phyloP scores from a whole-genome alignment of 2,329 filamentous ascomycete species.

The Sordariomycetes sp. region DNA sequence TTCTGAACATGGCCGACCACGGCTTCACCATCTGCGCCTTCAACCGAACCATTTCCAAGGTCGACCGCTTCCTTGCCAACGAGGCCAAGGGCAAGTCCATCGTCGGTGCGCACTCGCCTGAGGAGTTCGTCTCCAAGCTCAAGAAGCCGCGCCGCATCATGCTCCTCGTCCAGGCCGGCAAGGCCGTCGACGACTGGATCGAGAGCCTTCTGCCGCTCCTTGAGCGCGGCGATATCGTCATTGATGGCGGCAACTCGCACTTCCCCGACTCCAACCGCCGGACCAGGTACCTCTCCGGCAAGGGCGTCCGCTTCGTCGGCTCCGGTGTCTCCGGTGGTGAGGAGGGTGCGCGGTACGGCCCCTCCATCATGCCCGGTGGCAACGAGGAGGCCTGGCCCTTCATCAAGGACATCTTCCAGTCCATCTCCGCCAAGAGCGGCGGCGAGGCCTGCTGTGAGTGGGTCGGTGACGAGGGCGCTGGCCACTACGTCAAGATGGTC shows the following conservation, averaged over 20 bases:
- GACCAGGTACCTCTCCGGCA: slow-evolving; percentile 72
- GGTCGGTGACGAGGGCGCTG: slow-evolving; percentile 98
- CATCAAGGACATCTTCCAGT: slow-evolving; percentile 99
- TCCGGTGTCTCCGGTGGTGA: slow-evolving; percentile 98
- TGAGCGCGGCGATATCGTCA: slow-evolving; percentile 90
- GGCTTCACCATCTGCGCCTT: slow-evolving; percentile 96
- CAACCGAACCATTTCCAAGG: slow-evolving; percentile 98
- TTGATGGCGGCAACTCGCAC: slow-evolving; percentile 98
- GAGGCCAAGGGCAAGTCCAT: slow-evolving; percentile 94
- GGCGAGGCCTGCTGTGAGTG: slow-evolving; percentile 97
- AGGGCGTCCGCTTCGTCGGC: slow-evolving; percentile 93
- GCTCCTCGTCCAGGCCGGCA: slow-evolving; percentile 97
- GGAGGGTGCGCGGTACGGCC: slow-evolving; percentile 96
- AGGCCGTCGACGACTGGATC: slow-evolving; percentile 98
- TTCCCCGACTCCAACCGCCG: slow-evolving; percentile 98
- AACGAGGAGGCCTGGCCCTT: slow-evolving; percentile 96
- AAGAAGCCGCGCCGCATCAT: slow-evolving; percentile 96
- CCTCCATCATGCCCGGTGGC: slow-evolving; percentile 97
- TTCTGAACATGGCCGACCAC: slow-evolving; percentile 81
- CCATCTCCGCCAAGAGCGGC: slow-evolving; percentile 94
- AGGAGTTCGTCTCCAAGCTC: slow-evolving; percentile 94
- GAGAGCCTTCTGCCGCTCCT: slow-evolving; percentile 81
- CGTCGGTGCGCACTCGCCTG: slow-evolving; percentile 81
- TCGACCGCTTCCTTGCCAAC: slow-evolving; percentile 86
- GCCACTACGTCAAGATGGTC: slow-evolving; percentile 99